phyloP scores from a whole-genome alignment of 108 stramenopile species.

The Asterionellopsis glacialis region DNA sequence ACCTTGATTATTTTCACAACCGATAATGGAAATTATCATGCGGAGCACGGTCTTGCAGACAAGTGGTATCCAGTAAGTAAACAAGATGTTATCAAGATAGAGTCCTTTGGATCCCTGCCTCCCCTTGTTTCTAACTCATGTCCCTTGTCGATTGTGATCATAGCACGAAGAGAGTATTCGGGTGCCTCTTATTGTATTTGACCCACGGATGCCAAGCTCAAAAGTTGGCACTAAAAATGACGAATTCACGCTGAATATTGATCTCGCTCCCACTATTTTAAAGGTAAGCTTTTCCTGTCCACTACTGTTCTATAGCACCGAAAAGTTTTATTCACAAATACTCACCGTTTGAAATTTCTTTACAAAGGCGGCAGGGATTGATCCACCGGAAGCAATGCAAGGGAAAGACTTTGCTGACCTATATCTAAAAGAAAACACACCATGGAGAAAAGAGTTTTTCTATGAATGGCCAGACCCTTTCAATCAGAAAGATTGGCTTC shows the following conservation, averaged over 20 bases:
- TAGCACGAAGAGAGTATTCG: conserved; percentile 79
- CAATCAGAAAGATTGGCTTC: conserved; percentile 22
- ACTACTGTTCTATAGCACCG: no score
- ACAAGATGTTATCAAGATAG: no score
- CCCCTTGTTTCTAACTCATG: background rate
- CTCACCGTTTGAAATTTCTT: no score
- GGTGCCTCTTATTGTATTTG: conserved; percentile 72
- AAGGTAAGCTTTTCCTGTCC: background rate
- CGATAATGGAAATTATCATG: conserved; percentile 80
- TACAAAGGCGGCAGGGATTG: conserved; percentile 41
- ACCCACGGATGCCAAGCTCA: conserved; percentile 68
- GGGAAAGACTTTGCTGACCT: conserved; percentile 71
- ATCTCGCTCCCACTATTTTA: conserved; percentile 75
- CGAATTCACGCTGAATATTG: conserved; percentile 72
- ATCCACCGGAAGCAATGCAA: conserved; percentile 54
- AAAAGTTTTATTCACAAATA: no score
- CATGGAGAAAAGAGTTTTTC: conserved; percentile 54
- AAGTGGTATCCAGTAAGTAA: no score
- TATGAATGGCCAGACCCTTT: conserved; percentile 37
- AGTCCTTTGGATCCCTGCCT: no score
- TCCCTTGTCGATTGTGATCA: conserved; percentile 10
- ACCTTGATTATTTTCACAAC: conserved; percentile 81
- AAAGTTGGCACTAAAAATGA: conserved; percentile 52
- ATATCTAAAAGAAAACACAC: conserved; percentile 30
- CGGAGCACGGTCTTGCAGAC: conserved; percentile 28